Evolutionary conservation across 1,284 basidiomycete genomes (phyloP).

Genomic region (Pyrrhoderma lamaoense): DNA sequence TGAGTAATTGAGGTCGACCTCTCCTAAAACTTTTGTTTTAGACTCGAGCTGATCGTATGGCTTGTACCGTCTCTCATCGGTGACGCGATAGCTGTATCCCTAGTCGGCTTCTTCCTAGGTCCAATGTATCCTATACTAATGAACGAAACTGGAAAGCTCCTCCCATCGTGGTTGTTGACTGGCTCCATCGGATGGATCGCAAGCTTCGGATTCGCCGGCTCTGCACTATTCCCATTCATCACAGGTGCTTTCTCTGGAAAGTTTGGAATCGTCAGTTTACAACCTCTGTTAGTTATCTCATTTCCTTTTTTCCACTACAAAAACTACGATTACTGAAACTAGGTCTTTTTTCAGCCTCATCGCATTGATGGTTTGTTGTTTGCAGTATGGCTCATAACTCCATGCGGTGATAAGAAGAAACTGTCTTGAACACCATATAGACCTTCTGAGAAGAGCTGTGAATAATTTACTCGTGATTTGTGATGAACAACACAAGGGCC

Average conservation of each 20-base stretch:
- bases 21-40: conserved; percentile 19
- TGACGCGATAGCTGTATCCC: conserved; percentile 50
- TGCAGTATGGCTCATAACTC: too few species aligned
- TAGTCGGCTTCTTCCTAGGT: conserved; percentile 45
- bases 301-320: too few species aligned
- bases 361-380: too few species aligned
- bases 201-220: conserved; percentile 25
- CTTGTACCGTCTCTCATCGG: conserved; percentile 51
- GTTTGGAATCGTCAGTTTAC: conserved; percentile 14
- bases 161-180: conserved; percentile 45
- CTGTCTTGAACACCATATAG: too few species aligned
- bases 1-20: background rate
- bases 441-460: too few species aligned
- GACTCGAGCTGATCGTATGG: conserved; percentile 59
- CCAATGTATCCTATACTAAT: conserved; percentile 53
- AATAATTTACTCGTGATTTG: too few species aligned
- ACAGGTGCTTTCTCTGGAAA: conserved; percentile 19
- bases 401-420: too few species aligned
- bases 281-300: conserved; percentile 9
- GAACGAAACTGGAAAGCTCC: conserved; percentile 38
- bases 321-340: too few species aligned
- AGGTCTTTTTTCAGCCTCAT: too few species aligned
- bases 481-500: too few species aligned
- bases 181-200: conserved; percentile 50
- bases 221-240: conserved; percentile 24